These are phyloP conservation scores for Chlamydomonas applanata DNA, from an alignment of 139 green algal genomes.

Conservation along the genomic window DNA sequence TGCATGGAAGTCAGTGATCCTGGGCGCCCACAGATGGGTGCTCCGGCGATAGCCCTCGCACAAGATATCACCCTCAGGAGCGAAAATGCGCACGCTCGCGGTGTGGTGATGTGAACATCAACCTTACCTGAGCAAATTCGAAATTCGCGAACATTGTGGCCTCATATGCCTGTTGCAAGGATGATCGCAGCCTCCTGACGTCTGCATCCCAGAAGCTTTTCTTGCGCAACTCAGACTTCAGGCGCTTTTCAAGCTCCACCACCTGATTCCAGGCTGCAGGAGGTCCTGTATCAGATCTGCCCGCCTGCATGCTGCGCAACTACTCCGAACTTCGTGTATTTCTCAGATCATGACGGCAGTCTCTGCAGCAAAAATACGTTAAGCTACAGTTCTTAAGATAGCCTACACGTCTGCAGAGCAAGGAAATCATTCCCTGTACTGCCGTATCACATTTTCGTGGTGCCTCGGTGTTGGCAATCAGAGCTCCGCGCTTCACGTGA, in stretches of 20 bases:
- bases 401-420: too few relatives aligned
- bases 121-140: conserved; percentile 42
- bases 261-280: conserved; percentile 9
- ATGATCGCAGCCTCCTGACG: conserved; percentile 40
- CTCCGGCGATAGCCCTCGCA: background rate
- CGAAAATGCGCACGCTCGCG: background rate
- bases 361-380: too few relatives aligned
- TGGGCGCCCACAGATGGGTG: background rate
- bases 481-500: too few relatives aligned
- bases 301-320: too few relatives aligned
- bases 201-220: conserved; percentile 59
- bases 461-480: too few relatives aligned
- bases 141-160: conserved; percentile 56
- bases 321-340: too few relatives aligned
- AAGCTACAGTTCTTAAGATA: too few relatives aligned
- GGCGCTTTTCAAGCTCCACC: conserved; percentile 44
- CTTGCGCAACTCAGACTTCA: conserved; percentile 39
- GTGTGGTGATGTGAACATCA: background rate
- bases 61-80: background rate
- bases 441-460: too few relatives aligned
- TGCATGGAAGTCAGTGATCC: background rate
- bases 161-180: conserved; percentile 56
- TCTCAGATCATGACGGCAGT: too few relatives aligned
- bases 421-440: too few relatives aligned
- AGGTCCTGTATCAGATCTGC: too few relatives aligned